Percentiles rank a stretch among this genome's conserved stretches.
phyloP scores from a whole-genome alignment of 768 basidiomycete genomes.

The Collybia sordida region DNA sequence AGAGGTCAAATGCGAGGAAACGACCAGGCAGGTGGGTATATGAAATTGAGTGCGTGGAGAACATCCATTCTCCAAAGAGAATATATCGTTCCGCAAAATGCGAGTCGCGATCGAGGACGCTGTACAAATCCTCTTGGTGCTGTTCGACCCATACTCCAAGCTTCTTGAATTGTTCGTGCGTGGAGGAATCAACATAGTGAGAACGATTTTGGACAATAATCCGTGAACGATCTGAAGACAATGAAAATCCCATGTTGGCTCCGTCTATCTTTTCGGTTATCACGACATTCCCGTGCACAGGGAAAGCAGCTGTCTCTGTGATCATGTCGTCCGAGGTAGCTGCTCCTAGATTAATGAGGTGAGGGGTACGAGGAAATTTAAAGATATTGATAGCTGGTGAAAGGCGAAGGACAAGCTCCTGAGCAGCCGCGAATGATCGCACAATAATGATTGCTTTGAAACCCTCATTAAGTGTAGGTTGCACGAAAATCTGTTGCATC shows the following conservation, averaged over 20 bases:
- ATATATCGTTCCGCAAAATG: conserved; percentile 58
- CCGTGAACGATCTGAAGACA: conserved; percentile 42
- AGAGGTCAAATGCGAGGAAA: conserved; percentile 62
- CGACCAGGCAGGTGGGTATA: conserved; percentile 53
- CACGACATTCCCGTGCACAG: conserved; percentile 31
- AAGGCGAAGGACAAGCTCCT: conserved; percentile 43
- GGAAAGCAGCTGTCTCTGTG: conserved; percentile 19
- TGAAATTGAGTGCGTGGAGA: conserved; percentile 58
- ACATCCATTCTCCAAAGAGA: conserved; percentile 65
- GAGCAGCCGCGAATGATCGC: conserved; percentile 49
- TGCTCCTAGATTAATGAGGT: conserved; percentile 58
- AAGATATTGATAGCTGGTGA: conserved; percentile 41
- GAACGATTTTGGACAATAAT: conserved; percentile 63
- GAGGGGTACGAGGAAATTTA: conserved; percentile 64
- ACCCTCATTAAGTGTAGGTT: conserved; percentile 49
- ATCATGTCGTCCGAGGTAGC: conserved; percentile 55
- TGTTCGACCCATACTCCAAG: conserved; percentile 54
- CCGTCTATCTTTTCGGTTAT: conserved; percentile 69
- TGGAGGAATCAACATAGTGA: conserved; percentile 52
- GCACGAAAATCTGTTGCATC: conserved; percentile 45
- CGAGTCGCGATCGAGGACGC: conserved; percentile 45
- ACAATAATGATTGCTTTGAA: conserved; percentile 50
- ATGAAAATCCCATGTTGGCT: conserved; percentile 65
- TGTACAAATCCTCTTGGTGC: conserved; percentile 42
- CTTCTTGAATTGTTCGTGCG: conserved; percentile 63